Base-by-base conservation (phyloP, 1,284 basidiomycete genomes). In the Takashimella tepidaria region DNA sequence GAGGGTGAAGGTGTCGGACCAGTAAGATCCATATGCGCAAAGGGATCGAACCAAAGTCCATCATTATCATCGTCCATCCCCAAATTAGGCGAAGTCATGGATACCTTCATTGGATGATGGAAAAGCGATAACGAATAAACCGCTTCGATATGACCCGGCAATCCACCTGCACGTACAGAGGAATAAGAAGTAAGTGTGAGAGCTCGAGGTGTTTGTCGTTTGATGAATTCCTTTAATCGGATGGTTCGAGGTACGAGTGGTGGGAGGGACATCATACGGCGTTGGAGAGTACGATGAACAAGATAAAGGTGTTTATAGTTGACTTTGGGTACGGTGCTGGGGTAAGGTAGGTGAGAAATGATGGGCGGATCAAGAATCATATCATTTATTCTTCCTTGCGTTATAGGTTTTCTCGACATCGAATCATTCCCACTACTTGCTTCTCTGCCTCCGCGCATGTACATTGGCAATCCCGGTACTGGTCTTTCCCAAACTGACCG, bases 261-360 rank as follows among this genome's bases (percentile, higher is more conserved):
- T 27, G 51, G 47, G n/a, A 55, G 54, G 4, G 50, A 47, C 1
- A 60, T 62, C 58, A 72, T 67, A 0, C 73, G 59, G 1, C 61
- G 55, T 5, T 24, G 23, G 1, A 76, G 56, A 47, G 71, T 71
- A 8, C 61, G 59, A 24, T 71, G 62, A 0, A 65, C 56, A 27
- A 75, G 65, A 51, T 60, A 73, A 4, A 75, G 60, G 51, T 76
- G 75, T 51, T 72, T 73, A 60, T 67, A 73, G 53, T 74, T 76
- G 21, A 61, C 61, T 52, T 64, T 63, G 6, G 73, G 73, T 3
- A 60, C 41, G 0, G 62, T 47, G 1, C 65, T 64, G 1, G 72
- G 72, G 3, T 69, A 51, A 5, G 59, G 56, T n/a, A 72, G 49
- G 49, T 73, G 62, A 0, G 72, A 73, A 2, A 48, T 41, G 23